Conservation (phyloP, 2,329 filamentous ascomycete species). For the Neospermospora avenae region DNA sequence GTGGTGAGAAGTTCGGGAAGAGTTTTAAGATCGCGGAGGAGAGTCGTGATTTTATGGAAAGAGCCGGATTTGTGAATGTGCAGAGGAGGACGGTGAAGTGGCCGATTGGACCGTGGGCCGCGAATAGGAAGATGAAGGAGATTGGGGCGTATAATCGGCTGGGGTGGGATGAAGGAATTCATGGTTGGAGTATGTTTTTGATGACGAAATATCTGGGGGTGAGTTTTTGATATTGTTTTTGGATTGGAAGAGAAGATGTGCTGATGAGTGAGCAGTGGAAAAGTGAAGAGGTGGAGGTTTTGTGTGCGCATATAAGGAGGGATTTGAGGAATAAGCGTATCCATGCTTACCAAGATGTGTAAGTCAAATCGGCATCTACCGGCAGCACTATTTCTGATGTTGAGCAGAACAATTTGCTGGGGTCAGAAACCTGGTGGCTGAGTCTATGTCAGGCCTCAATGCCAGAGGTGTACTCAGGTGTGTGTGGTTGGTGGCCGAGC, state of each 20-base stretch:
- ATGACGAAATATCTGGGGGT: conserved; percentile 19
- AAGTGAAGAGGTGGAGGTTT: conserved; percentile 14
- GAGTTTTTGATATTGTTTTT: neutral
- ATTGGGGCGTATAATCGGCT: conserved; percentile 19
- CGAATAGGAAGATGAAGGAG: conserved; percentile 27
- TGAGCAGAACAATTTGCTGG: neutral
- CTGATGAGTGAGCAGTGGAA: conserved; percentile 15
- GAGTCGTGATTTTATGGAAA: conserved; percentile 15
- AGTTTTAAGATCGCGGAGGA: conserved; percentile 33
- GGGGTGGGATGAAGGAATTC: conserved; percentile 15
- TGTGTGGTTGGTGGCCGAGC: no score
- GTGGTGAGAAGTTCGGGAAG: conserved; percentile 38
- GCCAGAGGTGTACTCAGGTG: no score
- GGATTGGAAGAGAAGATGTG: neutral
- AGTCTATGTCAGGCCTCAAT: no score
- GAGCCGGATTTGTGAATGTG: conserved; percentile 31
- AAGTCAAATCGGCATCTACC: neutral
- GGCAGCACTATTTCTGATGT: neutral
- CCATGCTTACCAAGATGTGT: conserved; percentile 20
- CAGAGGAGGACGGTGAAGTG: conserved; percentile 24
- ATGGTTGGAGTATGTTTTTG: conserved; percentile 17
- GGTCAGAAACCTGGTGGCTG: conserved; percentile 5
- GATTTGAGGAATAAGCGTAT: conserved; percentile 11
- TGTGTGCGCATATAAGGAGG: conserved; percentile 13
- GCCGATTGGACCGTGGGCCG: conserved; percentile 34